phyloP scores from a whole-genome alignment of 169 alveolate genomes.

The Cryptosporidium tyzzeri region DNA sequence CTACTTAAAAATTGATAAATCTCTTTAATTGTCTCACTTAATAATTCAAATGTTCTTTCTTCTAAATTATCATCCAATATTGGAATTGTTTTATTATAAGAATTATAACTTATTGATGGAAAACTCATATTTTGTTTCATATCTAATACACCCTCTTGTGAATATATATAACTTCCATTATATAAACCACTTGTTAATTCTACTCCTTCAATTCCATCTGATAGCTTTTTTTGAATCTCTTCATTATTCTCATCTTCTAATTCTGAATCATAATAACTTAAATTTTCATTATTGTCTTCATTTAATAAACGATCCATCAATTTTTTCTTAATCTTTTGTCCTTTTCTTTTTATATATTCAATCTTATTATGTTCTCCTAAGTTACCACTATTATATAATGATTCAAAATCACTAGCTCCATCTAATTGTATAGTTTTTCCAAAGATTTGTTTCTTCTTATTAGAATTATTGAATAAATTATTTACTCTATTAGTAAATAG shows the following conservation, averaged over 20 bases:
- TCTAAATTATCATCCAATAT: neutral
- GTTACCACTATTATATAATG: neutral
- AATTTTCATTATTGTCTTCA: neutral
- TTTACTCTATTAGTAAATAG: slow-evolving; percentile 24
- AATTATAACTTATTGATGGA: neutral
- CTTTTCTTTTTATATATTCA: neutral
- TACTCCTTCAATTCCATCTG: neutral
- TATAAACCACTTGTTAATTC: neutral
- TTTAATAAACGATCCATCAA: neutral
- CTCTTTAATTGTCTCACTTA: slow-evolving; percentile 19
- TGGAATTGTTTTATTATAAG: neutral
- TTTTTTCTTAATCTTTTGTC: neutral
- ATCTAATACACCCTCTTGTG: neutral
- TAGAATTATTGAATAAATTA: slow-evolving; percentile 3
- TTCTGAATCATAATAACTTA: neutral
- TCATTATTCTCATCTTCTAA: neutral
- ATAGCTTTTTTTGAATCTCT: neutral
- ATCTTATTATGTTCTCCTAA: slow-evolving; percentile 1
- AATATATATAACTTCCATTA: neutral
- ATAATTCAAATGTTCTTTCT: neutral
- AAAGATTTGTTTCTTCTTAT: slow-evolving; percentile 5
- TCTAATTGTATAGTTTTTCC: slow-evolving; percentile 12
- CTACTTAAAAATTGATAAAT: slow-evolving; percentile 36
- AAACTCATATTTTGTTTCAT: neutral
- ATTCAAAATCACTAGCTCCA: neutral